Evolutionary conservation across 345 rosid species (phyloP).

Genomic region (Bruguiera sexangula): DNA sequence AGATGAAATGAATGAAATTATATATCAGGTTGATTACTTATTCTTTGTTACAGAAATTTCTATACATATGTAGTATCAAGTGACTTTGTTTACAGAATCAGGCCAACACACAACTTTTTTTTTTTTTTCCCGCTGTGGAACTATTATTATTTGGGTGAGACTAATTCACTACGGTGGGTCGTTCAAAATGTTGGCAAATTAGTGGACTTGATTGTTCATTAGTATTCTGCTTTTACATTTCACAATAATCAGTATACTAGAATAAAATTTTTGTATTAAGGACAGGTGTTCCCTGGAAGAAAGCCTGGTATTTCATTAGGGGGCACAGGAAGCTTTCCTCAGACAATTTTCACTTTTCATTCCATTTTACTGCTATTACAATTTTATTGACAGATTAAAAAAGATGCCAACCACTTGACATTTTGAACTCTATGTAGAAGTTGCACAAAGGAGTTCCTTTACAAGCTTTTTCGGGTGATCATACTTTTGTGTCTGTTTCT

Average conservation of each 20-base stretch:
- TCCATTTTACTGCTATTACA: no score
- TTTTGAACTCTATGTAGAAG: not conserved
- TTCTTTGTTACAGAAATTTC: conserved; percentile 6
- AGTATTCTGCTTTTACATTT: not conserved
- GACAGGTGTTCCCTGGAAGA: no score
- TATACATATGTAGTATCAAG: not conserved
- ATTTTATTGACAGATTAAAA: not conserved
- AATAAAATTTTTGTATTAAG: no score
- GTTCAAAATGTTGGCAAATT: not conserved
- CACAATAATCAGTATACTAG: not conserved
- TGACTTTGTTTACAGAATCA: not conserved
- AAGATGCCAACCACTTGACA: not conserved
- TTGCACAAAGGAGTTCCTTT: not conserved
- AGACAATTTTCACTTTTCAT: no score
- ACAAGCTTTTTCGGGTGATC: not conserved
- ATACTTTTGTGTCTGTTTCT: not conserved
- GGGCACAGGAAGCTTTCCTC: no score
- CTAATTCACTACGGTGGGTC: not conserved
- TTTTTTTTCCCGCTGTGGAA: no score
- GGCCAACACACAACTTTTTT: no score
- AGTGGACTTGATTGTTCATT: not conserved
- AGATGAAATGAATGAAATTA: conserved; percentile 84
- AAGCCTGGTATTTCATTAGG: no score
- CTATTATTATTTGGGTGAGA: not conserved
- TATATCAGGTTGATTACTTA: conserved; percentile 68